Evolutionary conservation across 176 grass and related monocot species (phyloP), one percentile per base, ranked within the genome.

Genomic region (Ananas comosus): DNA sequence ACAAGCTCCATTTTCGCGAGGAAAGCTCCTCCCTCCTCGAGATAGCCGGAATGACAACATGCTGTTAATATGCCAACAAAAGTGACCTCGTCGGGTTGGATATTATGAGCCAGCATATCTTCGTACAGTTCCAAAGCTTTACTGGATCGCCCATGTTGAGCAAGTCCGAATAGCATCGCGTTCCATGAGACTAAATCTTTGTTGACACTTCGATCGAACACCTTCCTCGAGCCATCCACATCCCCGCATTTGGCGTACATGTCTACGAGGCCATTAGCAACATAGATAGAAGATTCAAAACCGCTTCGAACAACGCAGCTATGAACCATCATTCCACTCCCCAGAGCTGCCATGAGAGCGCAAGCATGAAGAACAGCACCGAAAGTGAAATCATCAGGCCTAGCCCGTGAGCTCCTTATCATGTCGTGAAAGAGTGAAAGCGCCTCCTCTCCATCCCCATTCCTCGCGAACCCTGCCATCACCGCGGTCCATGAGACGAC

Each of bases 151-250:
- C 84, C 88, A 19, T 87, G 83, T 72, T 84, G 65, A 0, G 88
- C 76, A 1, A 85, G 77, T 13, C 81, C 88, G 0, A 82, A 87
- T 64, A 91, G 6, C 81, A 91, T 87, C 13, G 85, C 75, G 50
- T 91, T 91, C 85, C 88, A 91, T 28, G 88, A 82, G 2, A 91
- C 73, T 56, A 87, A 17, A 29, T 91, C 85, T 58, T 87, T 87
- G 6, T 5, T 13, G 53, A 28, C 9, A 13, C 80, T 59, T 9
- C 10, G 33, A 54, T 59, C 50, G 69, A 87, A 87, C 24, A 82
- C 76, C 74, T 61, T 70, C 29, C 11, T 67, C n/a, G 72, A 52
- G 4, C 75, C 51, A 4, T 80, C 42, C 8, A 87, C 29, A 51
- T 85, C 81, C 7, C 88, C 88, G 0, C 85, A 91, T 72, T 85